A percentile compares a stretch with the other conserved stretches of the same genome.
phyloP scores from a whole-genome alignment of 2,329 filamentous ascomycete genomes.

The Trichoderma citrinoviride region DNA sequence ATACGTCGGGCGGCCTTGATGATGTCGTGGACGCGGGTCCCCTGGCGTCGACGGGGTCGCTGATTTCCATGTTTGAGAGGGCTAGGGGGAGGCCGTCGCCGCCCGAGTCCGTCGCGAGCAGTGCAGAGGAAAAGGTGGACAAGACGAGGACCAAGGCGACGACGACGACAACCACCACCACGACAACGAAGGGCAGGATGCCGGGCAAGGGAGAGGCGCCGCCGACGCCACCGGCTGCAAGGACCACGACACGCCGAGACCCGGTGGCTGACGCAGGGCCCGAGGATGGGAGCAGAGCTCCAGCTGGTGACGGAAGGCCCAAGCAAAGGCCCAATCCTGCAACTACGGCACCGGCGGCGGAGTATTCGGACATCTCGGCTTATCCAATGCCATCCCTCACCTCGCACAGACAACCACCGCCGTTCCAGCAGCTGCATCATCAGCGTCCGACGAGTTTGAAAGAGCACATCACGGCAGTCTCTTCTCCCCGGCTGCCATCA shows the following conservation, averaged over 20 bases:
- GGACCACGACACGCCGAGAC: neutral
- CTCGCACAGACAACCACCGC: neutral
- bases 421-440: neutral
- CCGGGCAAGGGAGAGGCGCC: neutral
- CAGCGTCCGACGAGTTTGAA: neutral
- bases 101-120: constrained; percentile 12
- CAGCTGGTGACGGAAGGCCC: neutral
- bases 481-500: neutral
- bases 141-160: neutral
- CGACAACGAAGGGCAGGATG: neutral
- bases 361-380: neutral
- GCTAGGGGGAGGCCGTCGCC: constrained; percentile 29
- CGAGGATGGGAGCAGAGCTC: constrained; percentile 32
- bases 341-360: constrained; percentile 21
- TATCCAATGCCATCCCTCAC: neutral
- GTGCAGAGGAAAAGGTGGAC: neutral
- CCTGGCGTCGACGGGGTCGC: constrained; percentile 60
- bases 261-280: constrained; percentile 15
- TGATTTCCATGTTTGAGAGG: constrained; percentile 69
- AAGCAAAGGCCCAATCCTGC: neutral
- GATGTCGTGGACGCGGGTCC: constrained; percentile 49
- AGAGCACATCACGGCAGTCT: neutral
- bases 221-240: constrained; percentile 7
- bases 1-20: neutral
- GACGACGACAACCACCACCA: too few species aligned